Base-by-base conservation (phyloP, 73 alveolate genomes). In the Paramecium sexaurelia region DNA sequence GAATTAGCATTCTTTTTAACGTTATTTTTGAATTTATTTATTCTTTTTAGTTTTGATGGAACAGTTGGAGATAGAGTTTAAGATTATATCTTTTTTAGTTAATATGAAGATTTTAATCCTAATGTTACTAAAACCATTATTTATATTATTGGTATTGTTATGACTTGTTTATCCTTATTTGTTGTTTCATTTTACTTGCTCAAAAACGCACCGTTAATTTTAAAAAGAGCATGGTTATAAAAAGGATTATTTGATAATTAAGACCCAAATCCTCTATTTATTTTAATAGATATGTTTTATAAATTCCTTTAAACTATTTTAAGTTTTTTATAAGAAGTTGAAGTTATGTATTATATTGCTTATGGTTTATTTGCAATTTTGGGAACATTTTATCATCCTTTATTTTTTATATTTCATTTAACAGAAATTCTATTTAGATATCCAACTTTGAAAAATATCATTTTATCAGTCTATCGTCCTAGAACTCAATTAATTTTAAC, bases 331-430 rank as follows among this genome's bases (percentile, higher is more conserved):
- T 26, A 92, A 66, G 96, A 96, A 75, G 61, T 92, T 45, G 67
- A 95, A 22, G 96, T 96, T 35, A 41, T 95, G 66, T 96, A 96
- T 93, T 92, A 95, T 55, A 82, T 95, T 10, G 96, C 96, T 24
- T 98, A 96, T 84, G 96, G 97, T 1, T 86, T 96, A 73, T 92
- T 97, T 43, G 97, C 99, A 5, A 90, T 96, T 41, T 92, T 97
- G 22, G 99, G 99, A 20, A 95, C 94, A 2, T 92, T 87, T 55
- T 43, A 85, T 39, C 93, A 96, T 66, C 98, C 98, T 5, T 95
- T 97, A 36, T 98, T 96, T 92, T 98, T 97, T 90, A 91, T 97
- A 15, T 96, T 96, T 92, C 96, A 95, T 56, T 95, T 98, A 56
- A 87, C 98, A 36, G 99, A 97, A 73, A 94, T 98, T 29, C 93